Percentiles rank a stretch among this genome's conserved stretches.
These are phyloP conservation scores for Vachellia collinsii DNA, from an alignment of 306 rosid species.

Conservation along the genomic window DNA sequence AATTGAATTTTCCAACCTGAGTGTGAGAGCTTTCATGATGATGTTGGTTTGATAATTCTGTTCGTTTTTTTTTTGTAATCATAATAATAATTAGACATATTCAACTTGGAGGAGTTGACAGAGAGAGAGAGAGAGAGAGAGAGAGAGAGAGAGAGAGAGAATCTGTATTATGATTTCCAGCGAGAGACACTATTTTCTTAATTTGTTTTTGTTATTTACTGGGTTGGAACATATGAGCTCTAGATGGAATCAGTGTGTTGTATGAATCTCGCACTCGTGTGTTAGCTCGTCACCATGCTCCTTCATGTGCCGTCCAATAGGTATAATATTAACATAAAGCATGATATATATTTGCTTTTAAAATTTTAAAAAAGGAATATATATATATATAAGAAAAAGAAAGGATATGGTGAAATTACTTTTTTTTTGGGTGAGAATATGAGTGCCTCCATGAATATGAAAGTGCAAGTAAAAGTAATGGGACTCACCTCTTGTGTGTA, in stretches of 20 bases:
- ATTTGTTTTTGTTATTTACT: neutral
- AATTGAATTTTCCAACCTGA: neutral
- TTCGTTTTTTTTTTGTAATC: neutral
- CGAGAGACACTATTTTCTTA: neutral
- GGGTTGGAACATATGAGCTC: neutral
- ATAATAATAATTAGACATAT: neutral
- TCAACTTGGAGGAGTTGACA: slow-evolving; percentile 10
- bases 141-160: neutral
- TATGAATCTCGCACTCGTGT: slow-evolving; percentile 41
- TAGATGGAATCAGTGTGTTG: slow-evolving; percentile 28
- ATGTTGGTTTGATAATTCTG: neutral
- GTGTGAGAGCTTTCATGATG: neutral
- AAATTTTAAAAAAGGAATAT: no score
- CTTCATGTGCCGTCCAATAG: no score
- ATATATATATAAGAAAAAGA: neutral
- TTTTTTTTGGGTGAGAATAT: neutral
- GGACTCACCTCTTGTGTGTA: neutral
- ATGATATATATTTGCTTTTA: no score
- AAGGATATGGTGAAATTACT: neutral
- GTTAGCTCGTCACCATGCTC: slow-evolving; percentile 22
- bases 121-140: no score
- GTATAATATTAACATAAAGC: no score
- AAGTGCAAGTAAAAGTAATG: neutral
- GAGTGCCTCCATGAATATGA: neutral
- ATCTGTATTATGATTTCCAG: neutral